These are phyloP conservation scores for Sordariomycetes sp. DNA, from an alignment of 2,329 filamentous ascomycete genomes.

Conservation along the genomic window DNA sequence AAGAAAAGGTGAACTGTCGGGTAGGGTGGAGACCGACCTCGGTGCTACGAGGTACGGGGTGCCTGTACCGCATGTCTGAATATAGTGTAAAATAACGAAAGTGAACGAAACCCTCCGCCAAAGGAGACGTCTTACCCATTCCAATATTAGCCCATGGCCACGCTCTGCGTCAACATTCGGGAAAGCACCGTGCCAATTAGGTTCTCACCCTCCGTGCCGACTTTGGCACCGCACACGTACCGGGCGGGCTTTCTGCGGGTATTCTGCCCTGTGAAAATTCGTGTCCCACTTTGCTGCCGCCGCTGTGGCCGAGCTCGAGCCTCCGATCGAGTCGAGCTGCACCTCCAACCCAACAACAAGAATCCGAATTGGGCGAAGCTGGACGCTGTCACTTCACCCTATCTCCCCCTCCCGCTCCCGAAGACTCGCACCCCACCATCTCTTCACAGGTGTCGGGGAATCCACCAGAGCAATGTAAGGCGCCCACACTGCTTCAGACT, in stretches of 20 bases:
- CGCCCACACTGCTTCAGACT: background rate
- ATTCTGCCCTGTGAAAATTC: background rate
- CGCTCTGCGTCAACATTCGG: no score
- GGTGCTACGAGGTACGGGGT: background rate
- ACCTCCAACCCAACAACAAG: background rate
- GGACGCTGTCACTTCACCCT: background rate
- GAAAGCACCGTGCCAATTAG: no score
- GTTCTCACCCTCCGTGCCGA: background rate
- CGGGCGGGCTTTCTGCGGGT: background rate
- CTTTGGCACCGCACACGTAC: background rate
- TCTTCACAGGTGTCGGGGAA: background rate
- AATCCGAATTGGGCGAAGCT: background rate
- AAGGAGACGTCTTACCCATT: background rate
- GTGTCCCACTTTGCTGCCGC: background rate
- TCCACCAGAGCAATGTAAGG: background rate
- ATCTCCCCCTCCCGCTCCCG: background rate
- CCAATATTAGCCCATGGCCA: no score
- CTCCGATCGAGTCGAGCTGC: no score
- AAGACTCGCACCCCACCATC: background rate
- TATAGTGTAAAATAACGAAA: background rate
- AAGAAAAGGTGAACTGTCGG: background rate
- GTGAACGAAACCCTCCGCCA: background rate
- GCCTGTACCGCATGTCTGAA: background rate
- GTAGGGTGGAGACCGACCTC: background rate
- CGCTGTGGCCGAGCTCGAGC: background rate